phyloP scores from a whole-genome alignment of 2,329 filamentous ascomycete genomes.

The Sphaceloma murrayae region DNA sequence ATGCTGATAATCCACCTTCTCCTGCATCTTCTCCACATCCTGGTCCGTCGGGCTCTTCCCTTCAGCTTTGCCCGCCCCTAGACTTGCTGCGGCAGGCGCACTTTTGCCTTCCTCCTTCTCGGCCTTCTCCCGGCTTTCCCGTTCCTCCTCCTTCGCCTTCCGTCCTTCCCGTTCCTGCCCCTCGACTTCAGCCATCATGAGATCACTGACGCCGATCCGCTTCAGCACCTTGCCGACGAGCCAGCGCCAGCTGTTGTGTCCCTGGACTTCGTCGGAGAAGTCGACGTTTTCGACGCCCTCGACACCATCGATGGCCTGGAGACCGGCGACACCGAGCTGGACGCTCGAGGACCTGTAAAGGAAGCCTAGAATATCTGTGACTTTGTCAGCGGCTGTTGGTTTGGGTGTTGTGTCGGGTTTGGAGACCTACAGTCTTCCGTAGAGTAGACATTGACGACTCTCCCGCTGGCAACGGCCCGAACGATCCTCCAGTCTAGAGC shows the following conservation, averaged over 20 bases:
- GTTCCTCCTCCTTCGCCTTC: slow-evolving; percentile 32
- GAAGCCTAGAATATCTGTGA: slow-evolving; percentile 70
- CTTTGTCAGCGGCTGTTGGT: too few relatives aligned
- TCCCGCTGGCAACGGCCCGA: slow-evolving; percentile 67
- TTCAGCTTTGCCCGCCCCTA: slow-evolving; percentile 24
- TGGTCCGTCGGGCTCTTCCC: slow-evolving; percentile 35
- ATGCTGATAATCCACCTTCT: slow-evolving; percentile 60
- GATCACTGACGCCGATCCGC: slow-evolving; percentile 45
- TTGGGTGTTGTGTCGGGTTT: too few relatives aligned
- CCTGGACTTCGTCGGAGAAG: slow-evolving; percentile 42
- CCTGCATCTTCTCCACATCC: slow-evolving; percentile 54
- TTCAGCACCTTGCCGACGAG: slow-evolving; percentile 43
- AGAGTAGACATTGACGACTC: slow-evolving; percentile 80
- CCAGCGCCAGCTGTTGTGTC: slow-evolving; percentile 43
- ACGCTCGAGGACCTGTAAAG: slow-evolving; percentile 77
- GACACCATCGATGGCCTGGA: slow-evolving; percentile 62
- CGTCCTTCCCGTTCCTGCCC: slow-evolving; percentile 28
- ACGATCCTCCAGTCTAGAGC: slow-evolving; percentile 65
- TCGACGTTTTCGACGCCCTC: slow-evolving; percentile 54
- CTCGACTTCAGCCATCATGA: slow-evolving; percentile 41
- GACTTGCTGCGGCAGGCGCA: slow-evolving; percentile 32
- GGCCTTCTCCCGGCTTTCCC: slow-evolving; percentile 32
- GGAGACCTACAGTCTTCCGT: slow-evolving; percentile 82
- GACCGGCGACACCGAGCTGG: slow-evolving; percentile 71
- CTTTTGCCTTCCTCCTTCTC: slow-evolving; percentile 31